Evolutionary conservation across 345 rosid genomes (phyloP).

Genomic region (Hirschfeldia incana): DNA sequence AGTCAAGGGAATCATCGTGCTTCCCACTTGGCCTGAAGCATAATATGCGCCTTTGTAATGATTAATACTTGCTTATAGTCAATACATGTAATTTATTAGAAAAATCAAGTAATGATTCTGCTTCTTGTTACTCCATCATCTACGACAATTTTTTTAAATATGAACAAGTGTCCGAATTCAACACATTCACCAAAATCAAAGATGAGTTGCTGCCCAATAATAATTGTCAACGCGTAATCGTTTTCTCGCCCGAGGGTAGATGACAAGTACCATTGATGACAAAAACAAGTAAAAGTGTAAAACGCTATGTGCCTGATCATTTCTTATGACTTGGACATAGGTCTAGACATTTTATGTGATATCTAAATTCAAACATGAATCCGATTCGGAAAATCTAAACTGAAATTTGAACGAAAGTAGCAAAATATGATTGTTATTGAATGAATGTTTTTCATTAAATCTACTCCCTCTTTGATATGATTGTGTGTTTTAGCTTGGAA

Average conservation of each 20-base stretch:
- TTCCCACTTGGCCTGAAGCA: slow-evolving; percentile 31
- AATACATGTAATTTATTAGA: neutral
- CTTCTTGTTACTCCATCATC: neutral
- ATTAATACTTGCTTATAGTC: neutral
- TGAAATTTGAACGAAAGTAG: too few relatives aligned
- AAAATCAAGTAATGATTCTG: neutral
- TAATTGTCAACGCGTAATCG: neutral
- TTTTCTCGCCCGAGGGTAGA: neutral
- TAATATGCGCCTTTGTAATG: slow-evolving; percentile 11
- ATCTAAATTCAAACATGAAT: neutral
- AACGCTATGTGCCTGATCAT: neutral
- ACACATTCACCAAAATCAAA: slow-evolving; percentile 11
- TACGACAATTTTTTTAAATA: neutral
- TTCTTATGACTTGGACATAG: neutral
- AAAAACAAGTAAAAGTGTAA: neutral
- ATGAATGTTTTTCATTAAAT: neutral
- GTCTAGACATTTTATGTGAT: neutral
- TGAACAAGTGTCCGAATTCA: neutral
- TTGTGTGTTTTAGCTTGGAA: neutral
- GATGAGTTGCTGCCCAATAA: neutral
- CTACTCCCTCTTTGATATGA: neutral
- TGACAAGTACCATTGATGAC: neutral
- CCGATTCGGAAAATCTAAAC: neutral
- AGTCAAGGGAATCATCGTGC: slow-evolving; percentile 38
- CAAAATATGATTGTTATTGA: too few relatives aligned